phyloP scores from a whole-genome alignment of 148 eudicot species.

The Camellia granthamiana region DNA sequence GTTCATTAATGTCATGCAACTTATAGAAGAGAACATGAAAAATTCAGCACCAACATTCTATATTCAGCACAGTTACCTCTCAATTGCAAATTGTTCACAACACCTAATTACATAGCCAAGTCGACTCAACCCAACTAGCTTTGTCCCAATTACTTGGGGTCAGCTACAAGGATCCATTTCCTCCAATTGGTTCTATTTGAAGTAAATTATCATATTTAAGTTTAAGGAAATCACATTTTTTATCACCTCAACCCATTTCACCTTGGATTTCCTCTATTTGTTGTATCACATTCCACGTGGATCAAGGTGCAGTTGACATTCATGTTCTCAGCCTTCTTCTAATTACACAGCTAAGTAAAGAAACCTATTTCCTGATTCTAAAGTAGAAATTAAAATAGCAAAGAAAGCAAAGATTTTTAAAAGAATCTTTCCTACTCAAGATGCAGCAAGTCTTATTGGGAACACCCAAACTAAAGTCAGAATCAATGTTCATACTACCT shows the following conservation, averaged over 20 bases:
- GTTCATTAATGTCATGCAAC: not conserved
- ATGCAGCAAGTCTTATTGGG: not conserved
- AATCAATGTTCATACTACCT: too few species aligned
- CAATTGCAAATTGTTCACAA: not conserved
- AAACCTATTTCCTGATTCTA: not conserved
- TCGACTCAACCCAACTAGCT: not conserved
- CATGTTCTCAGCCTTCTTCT: not conserved
- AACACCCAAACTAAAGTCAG: too few species aligned
- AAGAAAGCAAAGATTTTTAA: not conserved
- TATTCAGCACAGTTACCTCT: not conserved
- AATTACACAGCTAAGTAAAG: not conserved
- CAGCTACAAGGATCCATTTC: not conserved
- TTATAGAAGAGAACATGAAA: not conserved
- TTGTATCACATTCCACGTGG: not conserved
- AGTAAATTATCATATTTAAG: not conserved
- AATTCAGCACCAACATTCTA: not conserved
- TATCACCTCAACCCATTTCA: not conserved
- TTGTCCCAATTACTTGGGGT: not conserved
- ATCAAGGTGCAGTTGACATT: not conserved
- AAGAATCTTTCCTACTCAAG: not conserved
- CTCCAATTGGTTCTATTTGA: not conserved
- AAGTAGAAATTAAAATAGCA: not conserved
- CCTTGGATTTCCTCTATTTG: not conserved
- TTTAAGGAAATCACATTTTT: not conserved
- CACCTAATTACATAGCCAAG: not conserved